phyloP scores from a whole-genome alignment of 345 rosid species.

The Camelina laxa region DNA sequence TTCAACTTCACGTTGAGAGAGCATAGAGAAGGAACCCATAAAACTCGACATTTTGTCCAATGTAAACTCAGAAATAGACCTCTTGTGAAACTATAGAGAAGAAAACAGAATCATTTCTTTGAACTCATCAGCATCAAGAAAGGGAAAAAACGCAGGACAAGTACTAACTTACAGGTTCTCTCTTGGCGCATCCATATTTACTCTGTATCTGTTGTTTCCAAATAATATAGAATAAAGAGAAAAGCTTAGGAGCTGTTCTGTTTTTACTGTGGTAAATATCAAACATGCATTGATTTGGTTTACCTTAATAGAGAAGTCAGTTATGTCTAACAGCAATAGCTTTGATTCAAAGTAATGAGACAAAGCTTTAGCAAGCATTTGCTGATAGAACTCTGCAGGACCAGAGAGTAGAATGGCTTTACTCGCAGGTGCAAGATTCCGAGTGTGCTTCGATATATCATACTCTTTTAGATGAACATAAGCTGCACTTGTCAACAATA shows the following conservation, averaged over 20 bases:
- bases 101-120: constrained; percentile 23
- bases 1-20: constrained; percentile 57
- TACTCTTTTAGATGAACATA: constrained; percentile 76
- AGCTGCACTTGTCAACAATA: constrained; percentile 82
- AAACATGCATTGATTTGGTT: neutral
- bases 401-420: constrained; percentile 88
- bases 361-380: constrained; percentile 93
- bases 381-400: constrained; percentile 85
- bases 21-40: constrained; percentile 70
- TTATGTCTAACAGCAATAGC: constrained; percentile 75
- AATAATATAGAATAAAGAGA: neutral
- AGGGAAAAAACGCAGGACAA: neutral
- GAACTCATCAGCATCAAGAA: neutral
- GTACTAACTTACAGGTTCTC: constrained; percentile 64
- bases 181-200: constrained; percentile 79
- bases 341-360: constrained; percentile 82
- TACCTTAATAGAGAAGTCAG: constrained; percentile 86
- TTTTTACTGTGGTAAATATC: neutral
- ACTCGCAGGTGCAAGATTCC: constrained; percentile 95
- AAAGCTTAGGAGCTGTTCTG: constrained; percentile 1
- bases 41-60: constrained; percentile 75
- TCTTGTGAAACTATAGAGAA: constrained; percentile 58
- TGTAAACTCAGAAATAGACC: constrained; percentile 77
- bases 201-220: constrained; percentile 80
- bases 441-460: constrained; percentile 80